Evolutionary conservation across 1,284 basidiomycete genomes (phyloP).

Genomic region (Apiotrichum sp.): DNA sequence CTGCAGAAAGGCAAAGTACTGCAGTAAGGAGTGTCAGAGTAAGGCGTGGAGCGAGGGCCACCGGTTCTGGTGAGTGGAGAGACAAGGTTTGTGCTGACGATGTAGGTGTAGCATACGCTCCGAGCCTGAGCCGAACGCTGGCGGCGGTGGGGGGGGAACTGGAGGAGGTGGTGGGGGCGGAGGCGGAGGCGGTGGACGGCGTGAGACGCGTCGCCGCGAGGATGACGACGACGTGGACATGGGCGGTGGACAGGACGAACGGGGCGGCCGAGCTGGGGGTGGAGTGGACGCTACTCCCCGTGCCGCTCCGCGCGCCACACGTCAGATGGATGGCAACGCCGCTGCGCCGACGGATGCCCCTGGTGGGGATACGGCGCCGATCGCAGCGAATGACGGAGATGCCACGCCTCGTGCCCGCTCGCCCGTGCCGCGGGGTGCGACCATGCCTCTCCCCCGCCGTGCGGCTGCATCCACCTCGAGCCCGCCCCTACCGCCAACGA

Average conservation of each 20-base stretch:
- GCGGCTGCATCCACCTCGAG: not conserved
- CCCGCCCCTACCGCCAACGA: not conserved
- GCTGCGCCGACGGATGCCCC: not conserved
- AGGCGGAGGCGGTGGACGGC: slow-evolving; percentile 10
- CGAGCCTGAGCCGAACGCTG: slow-evolving; percentile 24
- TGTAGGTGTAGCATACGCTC: slow-evolving; percentile 27
- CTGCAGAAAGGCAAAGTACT: slow-evolving; percentile 97
- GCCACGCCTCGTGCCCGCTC: not conserved
- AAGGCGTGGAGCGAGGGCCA: slow-evolving; percentile 97
- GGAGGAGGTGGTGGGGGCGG: slow-evolving; percentile 9
- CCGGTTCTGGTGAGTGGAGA: slow-evolving; percentile 54
- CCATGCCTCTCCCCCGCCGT: not conserved
- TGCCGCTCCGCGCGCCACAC: not conserved
- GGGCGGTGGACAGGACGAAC: slow-evolving; percentile 4
- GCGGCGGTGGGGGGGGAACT: slow-evolving; percentile 1
- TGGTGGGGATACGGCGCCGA: not conserved
- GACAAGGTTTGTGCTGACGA: not conserved
- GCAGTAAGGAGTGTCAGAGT: slow-evolving; percentile 95
- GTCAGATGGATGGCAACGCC: not conserved
- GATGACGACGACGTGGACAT: slow-evolving; percentile 18
- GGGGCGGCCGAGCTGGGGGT: slow-evolving; percentile 1
- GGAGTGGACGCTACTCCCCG: slow-evolving; percentile 6
- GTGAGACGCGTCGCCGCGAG: slow-evolving; percentile 1
- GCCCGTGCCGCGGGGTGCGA: not conserved
- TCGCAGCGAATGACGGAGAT: not conserved